Evolutionary conservation across 169 alveolate species (phyloP).

Genomic region (Amoebophrya sp.): DNA sequence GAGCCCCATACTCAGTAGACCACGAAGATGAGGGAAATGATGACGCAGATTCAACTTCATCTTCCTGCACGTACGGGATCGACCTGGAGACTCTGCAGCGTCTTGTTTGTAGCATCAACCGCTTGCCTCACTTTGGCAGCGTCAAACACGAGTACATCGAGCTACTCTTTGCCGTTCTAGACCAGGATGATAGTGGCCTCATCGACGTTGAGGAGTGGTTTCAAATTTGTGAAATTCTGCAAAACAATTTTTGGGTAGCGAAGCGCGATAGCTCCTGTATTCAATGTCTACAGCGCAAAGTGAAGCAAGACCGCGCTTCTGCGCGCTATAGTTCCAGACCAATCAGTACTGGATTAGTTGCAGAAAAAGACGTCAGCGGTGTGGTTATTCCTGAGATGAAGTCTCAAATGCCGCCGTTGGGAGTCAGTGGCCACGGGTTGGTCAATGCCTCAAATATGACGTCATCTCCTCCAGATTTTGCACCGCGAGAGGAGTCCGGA

Average conservation of each 20-base stretch:
- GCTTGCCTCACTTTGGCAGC: not conserved
- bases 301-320: not conserved
- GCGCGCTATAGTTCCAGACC: too few relatives aligned
- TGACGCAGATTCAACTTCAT: too few relatives aligned
- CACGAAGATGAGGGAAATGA: too few relatives aligned
- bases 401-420: too few relatives aligned
- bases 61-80: not conserved
- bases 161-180: not conserved
- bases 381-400: too few relatives aligned
- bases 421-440: too few relatives aligned
- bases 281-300: not conserved
- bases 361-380: too few relatives aligned
- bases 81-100: not conserved
- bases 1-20: too few relatives aligned
- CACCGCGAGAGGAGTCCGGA: too few relatives aligned
- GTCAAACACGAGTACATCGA: not conserved
- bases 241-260: slow-evolving; percentile 19
- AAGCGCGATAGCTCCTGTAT: not conserved
- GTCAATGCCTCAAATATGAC: too few relatives aligned
- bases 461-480: too few relatives aligned
- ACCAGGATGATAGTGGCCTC: not conserved
- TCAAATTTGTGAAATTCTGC: slow-evolving; percentile 2
- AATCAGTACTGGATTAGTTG: too few relatives aligned
- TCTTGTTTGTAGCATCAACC: not conserved
- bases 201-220: not conserved